Base-by-base conservation (phyloP, 306 rosid species). In the Begonia peltatifolia region DNA sequence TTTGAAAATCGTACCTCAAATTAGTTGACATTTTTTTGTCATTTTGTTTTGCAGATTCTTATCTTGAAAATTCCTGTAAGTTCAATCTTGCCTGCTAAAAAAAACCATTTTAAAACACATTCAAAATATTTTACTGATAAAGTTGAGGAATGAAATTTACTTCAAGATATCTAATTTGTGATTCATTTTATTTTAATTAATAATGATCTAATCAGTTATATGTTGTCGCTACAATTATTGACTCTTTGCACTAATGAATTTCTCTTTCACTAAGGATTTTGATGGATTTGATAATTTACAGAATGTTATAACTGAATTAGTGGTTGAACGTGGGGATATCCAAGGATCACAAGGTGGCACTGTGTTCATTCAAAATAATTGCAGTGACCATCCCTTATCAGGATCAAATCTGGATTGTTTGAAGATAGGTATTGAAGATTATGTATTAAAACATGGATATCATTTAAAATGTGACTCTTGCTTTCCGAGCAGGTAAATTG, bases 31-130 rank as follows among this genome's bases (percentile, higher is more conserved):
- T 30, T 30, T 30, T 30, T 65, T 17, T 47, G 20, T 63, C 38
- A 30, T 30, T 25, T 30, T 30, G 38, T 66, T 70, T 67, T 77
- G 77, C 96, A 87, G 95, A 71, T 90, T 64, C 77, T 74, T 47
- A 55, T 90, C 68, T 70, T 85, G 52, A 67, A 71, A 69, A 67
- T 78, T 65, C 87, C 87, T 42, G 97, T 85, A 83, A 76, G 94
- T 79, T 55, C 66, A 69, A 66, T n/a, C 72, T 6, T 30, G 38
- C 9, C 38, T 30, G 9, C 38, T 30, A 7, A 30, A 30, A 1
- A 7, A 30, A 30, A 1, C 0, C 2, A 30, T 30, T 30, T 30
- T 30, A 30, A 30, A 3, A 1, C 38, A 30, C 9, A 30, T 30
- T 30, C 38, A 30, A 30, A 30, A 5, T 6, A 30, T 30, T 30